Percentiles rank a stretch among this genome's conserved stretches.
Conservation (phyloP, 129 eudicot genomes). For the Centella asiatica region DNA sequence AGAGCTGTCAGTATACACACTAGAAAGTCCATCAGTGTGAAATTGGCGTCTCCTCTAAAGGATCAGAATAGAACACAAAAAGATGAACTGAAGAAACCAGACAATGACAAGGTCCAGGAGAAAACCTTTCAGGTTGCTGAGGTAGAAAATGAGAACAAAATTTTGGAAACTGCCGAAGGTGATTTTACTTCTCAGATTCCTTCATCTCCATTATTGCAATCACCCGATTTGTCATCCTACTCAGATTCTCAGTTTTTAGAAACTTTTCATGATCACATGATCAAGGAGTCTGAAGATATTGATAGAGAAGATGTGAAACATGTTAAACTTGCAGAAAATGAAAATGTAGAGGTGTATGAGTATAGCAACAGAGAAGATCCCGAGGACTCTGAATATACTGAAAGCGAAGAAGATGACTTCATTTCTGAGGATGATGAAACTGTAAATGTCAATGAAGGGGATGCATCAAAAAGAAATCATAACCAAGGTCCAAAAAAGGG, state of each 20-base stretch:
- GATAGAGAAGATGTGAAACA: background rate
- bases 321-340: background rate
- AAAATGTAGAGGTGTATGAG: background rate
- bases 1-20: conserved; percentile 18
- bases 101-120: conserved; percentile 33
- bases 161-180: conserved; percentile 14
- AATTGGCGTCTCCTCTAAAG: conserved; percentile 26
- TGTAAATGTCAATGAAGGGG: conserved; percentile 6
- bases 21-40: conserved; percentile 23
- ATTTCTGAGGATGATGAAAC: conserved; percentile 14
- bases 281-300: conserved; percentile 2
- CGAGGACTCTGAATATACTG: conserved; percentile 14
- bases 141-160: conserved; percentile 20
- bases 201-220: conserved; percentile 21
- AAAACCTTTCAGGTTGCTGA: conserved; percentile 41
- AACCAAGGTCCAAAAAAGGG: conserved; percentile 22
- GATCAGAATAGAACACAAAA: conserved; percentile 21
- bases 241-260: conserved; percentile 14
- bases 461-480: conserved; percentile 19
- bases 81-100: conserved; percentile 21
- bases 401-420: conserved; percentile 24
- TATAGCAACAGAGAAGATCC: conserved; percentile 4
- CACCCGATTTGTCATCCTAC: conserved; percentile 16
- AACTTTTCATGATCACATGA: conserved; percentile 16
- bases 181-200: conserved; percentile 24